A percentile compares a stretch with the other conserved stretches of the same genome.
These are phyloP conservation scores for Taphrina wiesneri DNA, from an alignment of 1,139 yeast genomes.

Conservation along the genomic window DNA sequence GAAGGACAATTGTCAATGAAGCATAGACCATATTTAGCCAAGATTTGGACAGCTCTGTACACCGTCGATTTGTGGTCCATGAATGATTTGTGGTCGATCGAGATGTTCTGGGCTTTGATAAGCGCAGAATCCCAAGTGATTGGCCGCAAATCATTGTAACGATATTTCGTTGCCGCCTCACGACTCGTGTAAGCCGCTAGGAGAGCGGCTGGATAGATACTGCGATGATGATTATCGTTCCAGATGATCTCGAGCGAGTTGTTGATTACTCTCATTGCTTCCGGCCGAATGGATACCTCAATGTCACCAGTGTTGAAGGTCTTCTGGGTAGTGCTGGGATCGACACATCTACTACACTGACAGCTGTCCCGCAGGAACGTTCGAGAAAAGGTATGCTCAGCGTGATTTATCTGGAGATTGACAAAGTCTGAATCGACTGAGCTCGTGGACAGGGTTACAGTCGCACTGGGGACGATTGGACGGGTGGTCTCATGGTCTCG, in stretches of 20 bases:
- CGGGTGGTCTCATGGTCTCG: conserved; percentile 11
- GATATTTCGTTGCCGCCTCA: conserved; percentile 39
- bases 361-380: conserved; percentile 69
- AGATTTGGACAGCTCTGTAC: conserved; percentile 50
- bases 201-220: conserved; percentile 52
- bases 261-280: conserved; percentile 45
- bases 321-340: conserved; percentile 62
- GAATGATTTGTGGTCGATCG: conserved; percentile 52
- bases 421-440: background rate
- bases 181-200: conserved; percentile 52
- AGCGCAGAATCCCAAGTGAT: conserved; percentile 49
- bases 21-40: conserved; percentile 62
- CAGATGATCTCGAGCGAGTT: conserved; percentile 55
- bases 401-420: background rate
- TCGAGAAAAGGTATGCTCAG: conserved; percentile 14
- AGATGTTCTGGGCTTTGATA: conserved; percentile 42
- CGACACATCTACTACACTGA: conserved; percentile 54
- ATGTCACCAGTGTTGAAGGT: conserved; percentile 63
- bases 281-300: conserved; percentile 42
- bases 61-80: conserved; percentile 50
- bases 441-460: background rate
- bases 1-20: conserved; percentile 58
- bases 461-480: background rate
- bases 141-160: conserved; percentile 47
- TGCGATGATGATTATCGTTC: conserved; percentile 53